These are phyloP conservation scores for Phaeotremella skinneri DNA, from an alignment of 768 basidiomycete genomes.

Conservation along the genomic window DNA sequence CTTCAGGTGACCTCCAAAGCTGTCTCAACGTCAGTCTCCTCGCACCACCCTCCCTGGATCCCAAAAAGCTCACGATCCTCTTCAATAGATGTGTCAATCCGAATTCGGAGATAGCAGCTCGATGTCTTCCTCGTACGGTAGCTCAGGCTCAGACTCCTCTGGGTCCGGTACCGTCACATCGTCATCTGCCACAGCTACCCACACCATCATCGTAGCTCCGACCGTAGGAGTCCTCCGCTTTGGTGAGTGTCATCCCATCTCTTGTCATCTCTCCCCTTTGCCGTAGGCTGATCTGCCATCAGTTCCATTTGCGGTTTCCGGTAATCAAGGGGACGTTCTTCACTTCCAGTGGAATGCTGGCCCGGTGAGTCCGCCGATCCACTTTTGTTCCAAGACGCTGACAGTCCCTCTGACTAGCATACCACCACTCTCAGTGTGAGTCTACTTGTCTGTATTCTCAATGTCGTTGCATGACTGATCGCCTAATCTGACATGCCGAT, in stretches of 20 bases:
- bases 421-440: slow-evolving; percentile 10
- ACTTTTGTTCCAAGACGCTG: background rate
- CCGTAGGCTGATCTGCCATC: background rate
- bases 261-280: background rate
- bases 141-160: background rate
- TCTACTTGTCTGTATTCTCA: background rate
- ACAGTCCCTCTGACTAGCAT: slow-evolving; percentile 4
- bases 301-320: slow-evolving; percentile 40
- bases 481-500: background rate
- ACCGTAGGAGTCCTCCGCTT: slow-evolving; percentile 38
- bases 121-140: background rate
- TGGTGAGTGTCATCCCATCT: slow-evolving; percentile 18
- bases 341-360: slow-evolving; percentile 39
- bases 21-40: slow-evolving; percentile 4
- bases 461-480: no score
- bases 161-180: background rate
- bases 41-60: background rate
- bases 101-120: slow-evolving; percentile 11
- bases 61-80: background rate
- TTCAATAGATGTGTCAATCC: slow-evolving; percentile 5
- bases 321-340: slow-evolving; percentile 29
- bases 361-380: slow-evolving; percentile 18
- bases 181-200: slow-evolving; percentile 18
- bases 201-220: slow-evolving; percentile 39
- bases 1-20: slow-evolving; percentile 1